Conservation (phyloP, 2,329 filamentous ascomycete species). For the Trichoderma brevicompactum region DNA sequence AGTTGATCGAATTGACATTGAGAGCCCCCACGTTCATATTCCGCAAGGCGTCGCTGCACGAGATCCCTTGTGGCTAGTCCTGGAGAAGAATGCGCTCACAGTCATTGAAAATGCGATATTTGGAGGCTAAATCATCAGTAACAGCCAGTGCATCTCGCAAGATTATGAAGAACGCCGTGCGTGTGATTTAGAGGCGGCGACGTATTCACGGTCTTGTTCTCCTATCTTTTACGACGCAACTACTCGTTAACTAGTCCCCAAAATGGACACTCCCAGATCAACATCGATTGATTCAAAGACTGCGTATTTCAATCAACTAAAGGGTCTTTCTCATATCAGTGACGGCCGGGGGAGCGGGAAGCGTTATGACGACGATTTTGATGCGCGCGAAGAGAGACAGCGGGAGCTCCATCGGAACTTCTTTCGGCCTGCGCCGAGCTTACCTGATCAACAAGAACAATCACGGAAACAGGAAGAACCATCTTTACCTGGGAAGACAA, state of each 20-base stretch:
- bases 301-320: conserved; percentile 52
- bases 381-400: conserved; percentile 40
- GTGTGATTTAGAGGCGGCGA: too few species aligned
- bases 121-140: too few species aligned
- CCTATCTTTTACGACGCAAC: too few species aligned
- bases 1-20: too few species aligned
- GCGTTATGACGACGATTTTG: conserved; percentile 38
- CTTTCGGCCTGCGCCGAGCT: conserved; percentile 33
- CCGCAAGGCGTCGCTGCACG: too few species aligned
- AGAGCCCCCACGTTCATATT: too few species aligned
- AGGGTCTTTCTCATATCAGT: conserved; percentile 33
- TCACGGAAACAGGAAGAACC: not conserved
- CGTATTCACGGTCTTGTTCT: too few species aligned
- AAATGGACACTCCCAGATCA: conserved; percentile 10
- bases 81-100: too few species aligned
- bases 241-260: not conserved
- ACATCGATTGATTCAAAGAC: conserved; percentile 47
- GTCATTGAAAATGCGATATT: too few species aligned
- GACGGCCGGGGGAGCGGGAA: not conserved
- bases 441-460: not conserved
- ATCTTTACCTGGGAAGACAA: not conserved
- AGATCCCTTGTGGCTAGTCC: too few species aligned
- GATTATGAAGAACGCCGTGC: too few species aligned
- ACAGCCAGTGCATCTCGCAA: too few species aligned
- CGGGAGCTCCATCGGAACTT: conserved; percentile 40